Evolutionary conservation across 345 rosid species (phyloP), one percentile per base, ranked within the genome.

Genomic region (Eucalyptus melliodora): DNA sequence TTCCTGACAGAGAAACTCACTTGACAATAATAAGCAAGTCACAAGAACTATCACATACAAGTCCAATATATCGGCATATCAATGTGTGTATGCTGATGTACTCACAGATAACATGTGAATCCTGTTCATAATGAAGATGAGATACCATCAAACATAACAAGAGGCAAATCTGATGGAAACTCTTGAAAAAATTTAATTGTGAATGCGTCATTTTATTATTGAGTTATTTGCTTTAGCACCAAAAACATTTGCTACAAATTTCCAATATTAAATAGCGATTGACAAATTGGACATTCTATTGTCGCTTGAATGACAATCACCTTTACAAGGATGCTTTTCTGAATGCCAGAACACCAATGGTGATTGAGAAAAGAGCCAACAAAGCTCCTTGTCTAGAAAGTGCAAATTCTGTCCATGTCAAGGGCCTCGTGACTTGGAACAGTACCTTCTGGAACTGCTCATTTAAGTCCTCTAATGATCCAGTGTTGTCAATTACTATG

Each of bases 371-470:
- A 86, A 96, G 89, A 56, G 93, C 93, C 21, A 94, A 88, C 53
- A 96, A 59, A 72, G 94, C 97, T 92, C 98, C 99, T 47, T 94
- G 94, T 87, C 99, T 97, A 27, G 99, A 96, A 88, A 94, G 96
- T 95, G 94, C 96, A 90, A 95, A 97, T 88, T 96, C 99, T 19
- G 92, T 91, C 99, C 97, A 94, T 6, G 95, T 95, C 94, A 98
- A 92, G 5, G 99, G 98, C 89, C 90, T 93, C 16, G 91, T 94
- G 55, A 97, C 95, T 88, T 94, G 93, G 9, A 55, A 89, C 89
- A 97, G 90, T 86, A 92, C 95, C 92, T 91, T 91, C 87, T 87
- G 44, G 89, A 98, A 94, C 88, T 93, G 94, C 88, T 93, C 95
- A 55, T 95, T 91, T 90, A 98, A 93, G 34, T 98, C 96, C 67